phyloP scores from a whole-genome alignment of 345 rosid species.

The Lumnitzera littorea region DNA sequence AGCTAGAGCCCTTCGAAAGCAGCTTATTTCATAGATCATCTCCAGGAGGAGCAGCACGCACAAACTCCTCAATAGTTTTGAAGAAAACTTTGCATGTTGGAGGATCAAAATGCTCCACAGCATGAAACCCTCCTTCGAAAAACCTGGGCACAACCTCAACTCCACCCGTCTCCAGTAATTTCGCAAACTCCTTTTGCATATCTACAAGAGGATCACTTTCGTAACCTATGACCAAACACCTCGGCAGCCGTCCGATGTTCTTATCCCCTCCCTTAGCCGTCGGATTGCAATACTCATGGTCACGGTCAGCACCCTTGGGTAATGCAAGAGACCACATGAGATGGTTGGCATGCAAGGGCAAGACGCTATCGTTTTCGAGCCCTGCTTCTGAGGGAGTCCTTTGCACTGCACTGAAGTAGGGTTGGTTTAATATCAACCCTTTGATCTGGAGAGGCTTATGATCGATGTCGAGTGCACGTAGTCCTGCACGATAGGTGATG shows the following conservation, averaged over 20 bases:
- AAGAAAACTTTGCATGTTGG: conserved; percentile 30
- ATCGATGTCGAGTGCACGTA: conserved; percentile 37
- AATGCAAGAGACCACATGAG: conserved; percentile 63
- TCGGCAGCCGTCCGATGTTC: conserved; percentile 45
- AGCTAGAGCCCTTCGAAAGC: no score
- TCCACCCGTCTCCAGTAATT: conserved; percentile 43
- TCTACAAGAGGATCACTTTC: conserved; percentile 73
- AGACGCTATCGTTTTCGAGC: conserved; percentile 32
- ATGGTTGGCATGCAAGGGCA: conserved; percentile 49
- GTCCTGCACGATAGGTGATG: conserved; percentile 55
- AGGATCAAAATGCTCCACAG: conserved; percentile 51
- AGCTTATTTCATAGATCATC: no score
- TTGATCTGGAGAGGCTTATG: conserved; percentile 42
- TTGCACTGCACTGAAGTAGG: conserved; percentile 55
- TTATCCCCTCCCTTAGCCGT: conserved; percentile 17
- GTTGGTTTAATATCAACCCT: conserved; percentile 60
- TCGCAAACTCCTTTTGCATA: conserved; percentile 51
- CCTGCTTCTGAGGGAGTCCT: conserved; percentile 58
- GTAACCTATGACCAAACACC: conserved; percentile 40
- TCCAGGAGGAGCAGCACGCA: conserved; percentile 3
- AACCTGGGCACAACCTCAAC: conserved; percentile 47
- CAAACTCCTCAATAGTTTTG: conserved; percentile 26
- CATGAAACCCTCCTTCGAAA: conserved; percentile 55
- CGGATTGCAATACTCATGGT: conserved; percentile 71
- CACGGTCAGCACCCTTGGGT: conserved; percentile 59